Evolutionary conservation across 148 eudicot genomes (phyloP), one percentile per base, ranked within the genome.

Genomic region (Vaccinium myrtillus): DNA sequence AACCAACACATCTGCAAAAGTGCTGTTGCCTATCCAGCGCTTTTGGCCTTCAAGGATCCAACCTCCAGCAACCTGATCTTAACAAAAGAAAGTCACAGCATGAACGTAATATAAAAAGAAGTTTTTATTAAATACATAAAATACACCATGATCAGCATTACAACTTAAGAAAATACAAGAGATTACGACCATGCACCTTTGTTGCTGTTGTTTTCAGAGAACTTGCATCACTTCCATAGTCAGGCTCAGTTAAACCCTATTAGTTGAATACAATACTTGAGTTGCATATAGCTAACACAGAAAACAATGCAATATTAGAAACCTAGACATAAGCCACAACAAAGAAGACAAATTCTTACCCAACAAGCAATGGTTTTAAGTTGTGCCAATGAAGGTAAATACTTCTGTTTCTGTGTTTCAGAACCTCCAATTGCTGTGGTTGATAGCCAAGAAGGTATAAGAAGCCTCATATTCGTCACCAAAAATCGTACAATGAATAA

Each of bases 181-280:
- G 85, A 36, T 46, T 65, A 46, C 79, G 53, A 48, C 16, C 14
- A 13, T 32, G 15, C 71, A 96, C 99, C 98, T 96, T 94, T 81
- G 92, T 92, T 86, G 98, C 99, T 73, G 92, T 91, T 85, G 98
- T 96, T 89, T 86, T 90, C 85, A 96, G 76, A 58, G 89, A 90
- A 93, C 99, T 95, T 80, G 99, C 99, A 92, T 96, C 99, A 87
- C 99, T 96, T 85, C 99, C 99, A 90, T 96, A 90, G 86, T 90
- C 94, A 82, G 99, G 97, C 90, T 96, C 99, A 74, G 99, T 96
- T 90, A 96, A 88, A 83, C 89, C 99, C 99, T 96, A 84, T 21
- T 30, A 5, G 23, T 65, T 21, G 76, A 81, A 76, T 73, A 71
- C 63, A 51, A 30, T 8, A 61, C 32, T 51, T 48, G 21, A 63